Percentiles rank a stretch among this genome's conserved stretches.
Conservation (phyloP, 768 basidiomycete genomes). For the Russula foetens region DNA sequence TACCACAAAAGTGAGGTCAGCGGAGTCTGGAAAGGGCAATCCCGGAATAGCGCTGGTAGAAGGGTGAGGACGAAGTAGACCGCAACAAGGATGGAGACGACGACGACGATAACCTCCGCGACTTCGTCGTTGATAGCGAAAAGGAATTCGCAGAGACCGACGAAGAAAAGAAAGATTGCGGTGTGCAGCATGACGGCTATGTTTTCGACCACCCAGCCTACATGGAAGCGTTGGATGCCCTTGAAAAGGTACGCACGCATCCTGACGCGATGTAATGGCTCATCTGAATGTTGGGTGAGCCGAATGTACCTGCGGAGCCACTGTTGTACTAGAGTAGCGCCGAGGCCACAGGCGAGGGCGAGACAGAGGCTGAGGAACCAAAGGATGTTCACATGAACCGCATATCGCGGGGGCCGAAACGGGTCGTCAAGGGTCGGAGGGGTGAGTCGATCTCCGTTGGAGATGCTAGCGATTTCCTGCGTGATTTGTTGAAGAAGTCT, state of each 20-base stretch:
- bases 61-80: background rate
- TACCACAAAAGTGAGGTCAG: background rate
- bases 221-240: background rate
- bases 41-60: background rate
- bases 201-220: background rate
- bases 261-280: background rate
- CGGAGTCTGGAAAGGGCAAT: constrained; percentile 1
- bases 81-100: background rate
- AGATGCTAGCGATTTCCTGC: background rate
- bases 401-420: background rate
- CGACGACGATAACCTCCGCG: background rate
- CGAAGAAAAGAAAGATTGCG: background rate
- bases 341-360: background rate
- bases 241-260: background rate
- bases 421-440: background rate
- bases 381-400: constrained; percentile 5
- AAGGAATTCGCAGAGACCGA: background rate
- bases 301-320: constrained; percentile 5
- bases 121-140: background rate
- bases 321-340: background rate
- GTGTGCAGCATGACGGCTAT: constrained; percentile 1
- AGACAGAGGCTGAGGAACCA: constrained; percentile 11
- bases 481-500: background rate
- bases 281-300: background rate
- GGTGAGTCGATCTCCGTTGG: background rate